Evolutionary conservation across 2,329 filamentous ascomycete genomes (phyloP), one percentile per base, ranked within the genome.

Genomic region (Aaosphaeria arxii): DNA sequence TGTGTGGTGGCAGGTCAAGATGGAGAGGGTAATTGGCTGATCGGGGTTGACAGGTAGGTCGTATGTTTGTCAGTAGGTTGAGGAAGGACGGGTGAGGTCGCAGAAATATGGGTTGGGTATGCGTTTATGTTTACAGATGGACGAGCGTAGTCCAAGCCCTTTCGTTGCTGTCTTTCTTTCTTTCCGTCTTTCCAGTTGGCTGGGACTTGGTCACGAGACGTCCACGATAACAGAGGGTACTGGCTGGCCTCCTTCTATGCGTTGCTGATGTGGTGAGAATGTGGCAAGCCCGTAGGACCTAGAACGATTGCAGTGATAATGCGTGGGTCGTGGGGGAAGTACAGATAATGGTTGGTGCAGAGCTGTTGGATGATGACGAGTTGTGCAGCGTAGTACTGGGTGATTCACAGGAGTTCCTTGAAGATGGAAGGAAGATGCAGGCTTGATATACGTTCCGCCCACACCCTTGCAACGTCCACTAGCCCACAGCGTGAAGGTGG

Each of bases 381-480:
- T 48, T 53, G 43, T 49, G 54, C 54, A 56, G 45, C 35, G 54
- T 56, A 45, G 53, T 54, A 53, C 48, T 46, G 53, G 38, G 50
- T 38, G 35, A 40, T 33, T 49, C 49, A 45, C 47, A 44, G 43
- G 48, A 43, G 48, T 46, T 9, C 33, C 33, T 38, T 28, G 38
- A 43, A 32, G 44, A 45, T 45, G 47, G 48, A 49, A 42, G 50
- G 58, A 62, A 51, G 42, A 48, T 24, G 42, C 46, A 47, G 55
- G 50, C 46, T 53, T 68, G 64, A 69, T 69, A 69, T 70, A 69
- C 51, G 30, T 52, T 63, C 59, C 61, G 47, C 51, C 56, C 48
- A 43, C 47, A 56, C 56, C 63, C 60, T 53, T 56, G 57, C 53
- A 51, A 44, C 45, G 52, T 49, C 45, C 50, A 51, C 54, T 55